Conservation (phyloP, 2,329 filamentous ascomycete species). For the Trichophyton rubrum region DNA sequence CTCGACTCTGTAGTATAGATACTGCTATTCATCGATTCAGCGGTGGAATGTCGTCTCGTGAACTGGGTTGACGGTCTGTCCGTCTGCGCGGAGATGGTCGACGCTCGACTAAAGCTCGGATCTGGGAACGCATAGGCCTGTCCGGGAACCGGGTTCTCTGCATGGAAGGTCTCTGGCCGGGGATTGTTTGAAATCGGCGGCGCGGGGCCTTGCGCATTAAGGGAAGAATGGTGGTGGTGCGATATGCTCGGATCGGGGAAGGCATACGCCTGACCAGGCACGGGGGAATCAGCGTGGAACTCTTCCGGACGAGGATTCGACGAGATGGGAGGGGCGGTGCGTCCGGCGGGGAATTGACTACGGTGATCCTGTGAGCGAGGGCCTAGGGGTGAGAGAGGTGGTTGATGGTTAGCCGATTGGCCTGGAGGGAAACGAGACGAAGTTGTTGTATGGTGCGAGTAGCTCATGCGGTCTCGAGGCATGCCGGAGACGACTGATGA, state of each 20-base stretch:
- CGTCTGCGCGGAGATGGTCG: slow-evolving; percentile 25
- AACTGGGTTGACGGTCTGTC: slow-evolving; percentile 24
- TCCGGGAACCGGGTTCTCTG: slow-evolving; percentile 38
- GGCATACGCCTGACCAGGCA: slow-evolving; percentile 39
- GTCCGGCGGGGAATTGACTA: slow-evolving; percentile 29
- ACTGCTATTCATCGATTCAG: slow-evolving; percentile 37
- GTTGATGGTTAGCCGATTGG: slow-evolving; percentile 19
- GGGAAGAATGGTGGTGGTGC: not conserved
- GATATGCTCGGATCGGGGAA: slow-evolving; percentile 37
- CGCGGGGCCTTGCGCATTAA: slow-evolving; percentile 17
- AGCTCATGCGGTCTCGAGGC: slow-evolving; percentile 23
- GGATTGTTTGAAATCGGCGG: slow-evolving; percentile 39
- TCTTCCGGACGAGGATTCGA: slow-evolving; percentile 39
- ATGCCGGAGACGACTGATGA: slow-evolving; percentile 21
- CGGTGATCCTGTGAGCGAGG: slow-evolving; percentile 30
- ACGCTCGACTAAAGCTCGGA: slow-evolving; percentile 21
- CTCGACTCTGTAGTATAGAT: slow-evolving; percentile 38
- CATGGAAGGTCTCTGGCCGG: slow-evolving; percentile 38
- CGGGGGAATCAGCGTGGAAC: slow-evolving; percentile 39
- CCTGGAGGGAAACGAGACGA: slow-evolving; percentile 23
- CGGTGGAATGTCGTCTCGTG: slow-evolving; percentile 35
- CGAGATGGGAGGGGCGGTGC: slow-evolving; percentile 38
- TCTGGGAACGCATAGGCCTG: slow-evolving; percentile 42
- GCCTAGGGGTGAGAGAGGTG: slow-evolving; percentile 31
- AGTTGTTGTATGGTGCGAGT: slow-evolving; percentile 11